phyloP scores from a whole-genome alignment of 495 filamentous ascomycete species.

The Penicillium taxi region DNA sequence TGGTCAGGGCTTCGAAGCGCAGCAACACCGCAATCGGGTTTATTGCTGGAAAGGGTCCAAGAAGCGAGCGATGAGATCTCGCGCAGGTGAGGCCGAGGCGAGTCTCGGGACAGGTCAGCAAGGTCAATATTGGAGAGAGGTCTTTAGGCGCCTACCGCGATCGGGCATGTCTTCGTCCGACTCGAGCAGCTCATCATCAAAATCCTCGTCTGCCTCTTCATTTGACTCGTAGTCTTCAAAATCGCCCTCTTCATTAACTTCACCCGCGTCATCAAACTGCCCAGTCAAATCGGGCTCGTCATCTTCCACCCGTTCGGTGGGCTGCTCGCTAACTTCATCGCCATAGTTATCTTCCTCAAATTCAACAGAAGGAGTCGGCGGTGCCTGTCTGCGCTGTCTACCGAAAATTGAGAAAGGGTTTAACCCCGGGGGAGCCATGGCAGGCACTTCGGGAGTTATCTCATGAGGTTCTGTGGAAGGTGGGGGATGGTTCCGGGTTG shows the following conservation, averaged over 20 bases:
- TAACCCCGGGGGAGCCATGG: slow-evolving; percentile 17
- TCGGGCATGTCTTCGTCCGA: slow-evolving; percentile 38
- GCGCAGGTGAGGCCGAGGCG: slow-evolving; percentile 51
- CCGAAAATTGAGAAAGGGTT: slow-evolving; percentile 31
- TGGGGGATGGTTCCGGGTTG: slow-evolving; percentile 25
- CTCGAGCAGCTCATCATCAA: slow-evolving; percentile 30
- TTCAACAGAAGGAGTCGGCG: slow-evolving; percentile 4
- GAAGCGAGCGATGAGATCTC: slow-evolving; percentile 93
- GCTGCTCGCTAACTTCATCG: too few species aligned
- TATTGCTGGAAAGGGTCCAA: slow-evolving; percentile 85
- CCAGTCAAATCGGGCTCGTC: too few species aligned
- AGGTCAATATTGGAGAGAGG: slow-evolving; percentile 3
- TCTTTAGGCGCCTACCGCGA: slow-evolving; percentile 20
- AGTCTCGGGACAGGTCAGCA: slow-evolving; percentile 32
- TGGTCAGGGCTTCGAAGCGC: slow-evolving; percentile 76
- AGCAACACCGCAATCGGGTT: slow-evolving; percentile 82
- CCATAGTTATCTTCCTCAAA: slow-evolving; percentile 13
- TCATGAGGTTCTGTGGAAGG: slow-evolving; percentile 25
- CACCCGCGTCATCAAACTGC: slow-evolving; percentile 1
- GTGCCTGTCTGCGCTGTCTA: slow-evolving; percentile 16
- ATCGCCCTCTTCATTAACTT: slow-evolving; percentile 9
- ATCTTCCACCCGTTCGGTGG: too few species aligned
- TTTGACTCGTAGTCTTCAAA: slow-evolving; percentile 13
- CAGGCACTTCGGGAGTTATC: slow-evolving; percentile 16
- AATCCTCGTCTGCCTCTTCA: slow-evolving; percentile 33